Percentiles rank a stretch among this genome's conserved stretches.
phyloP scores from a whole-genome alignment of 805 yeast genomes.

The Ogataea paradorogensis region DNA sequence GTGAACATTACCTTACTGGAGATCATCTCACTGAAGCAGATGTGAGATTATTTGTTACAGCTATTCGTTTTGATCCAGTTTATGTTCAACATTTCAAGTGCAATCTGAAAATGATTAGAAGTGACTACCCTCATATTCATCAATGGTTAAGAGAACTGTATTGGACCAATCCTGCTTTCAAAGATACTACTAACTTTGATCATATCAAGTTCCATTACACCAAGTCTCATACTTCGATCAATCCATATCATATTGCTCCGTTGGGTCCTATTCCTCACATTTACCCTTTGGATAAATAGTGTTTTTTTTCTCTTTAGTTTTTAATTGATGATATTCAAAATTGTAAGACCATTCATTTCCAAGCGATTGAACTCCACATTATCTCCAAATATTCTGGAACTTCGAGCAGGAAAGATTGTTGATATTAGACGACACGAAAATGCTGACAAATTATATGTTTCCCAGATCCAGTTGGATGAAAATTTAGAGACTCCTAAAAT shows the following conservation, averaged over 20 bases:
- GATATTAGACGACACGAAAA: constrained; percentile 48
- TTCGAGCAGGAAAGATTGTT: constrained; percentile 47
- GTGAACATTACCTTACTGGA: constrained; percentile 50
- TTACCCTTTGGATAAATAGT: constrained; percentile 37
- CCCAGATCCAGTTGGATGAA: constrained; percentile 39
- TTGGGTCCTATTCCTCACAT: constrained; percentile 85
- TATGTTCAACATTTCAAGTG: constrained; percentile 96
- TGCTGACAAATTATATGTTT: constrained; percentile 60
- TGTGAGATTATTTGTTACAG: constrained; percentile 80
- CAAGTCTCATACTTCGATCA: constrained; percentile 74
- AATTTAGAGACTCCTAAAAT: constrained; percentile 14
- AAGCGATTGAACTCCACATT: neutral
- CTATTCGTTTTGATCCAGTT: constrained; percentile 87
- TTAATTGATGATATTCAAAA: neutral
- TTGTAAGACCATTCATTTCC: neutral
- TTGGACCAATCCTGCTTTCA: constrained; percentile 69
- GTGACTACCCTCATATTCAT: constrained; percentile 73
- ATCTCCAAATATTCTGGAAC: constrained; percentile 25
- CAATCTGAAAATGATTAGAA: constrained; percentile 76
- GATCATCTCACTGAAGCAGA: constrained; percentile 84
- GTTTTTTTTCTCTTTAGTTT: neutral
- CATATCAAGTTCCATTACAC: constrained; percentile 93
- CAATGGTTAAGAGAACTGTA: constrained; percentile 80
- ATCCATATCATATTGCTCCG: constrained; percentile 83
- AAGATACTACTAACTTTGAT: constrained; percentile 76